Conservation (phyloP, 2,329 filamentous ascomycete species). For the Tolypocladium ovalisporum region DNA sequence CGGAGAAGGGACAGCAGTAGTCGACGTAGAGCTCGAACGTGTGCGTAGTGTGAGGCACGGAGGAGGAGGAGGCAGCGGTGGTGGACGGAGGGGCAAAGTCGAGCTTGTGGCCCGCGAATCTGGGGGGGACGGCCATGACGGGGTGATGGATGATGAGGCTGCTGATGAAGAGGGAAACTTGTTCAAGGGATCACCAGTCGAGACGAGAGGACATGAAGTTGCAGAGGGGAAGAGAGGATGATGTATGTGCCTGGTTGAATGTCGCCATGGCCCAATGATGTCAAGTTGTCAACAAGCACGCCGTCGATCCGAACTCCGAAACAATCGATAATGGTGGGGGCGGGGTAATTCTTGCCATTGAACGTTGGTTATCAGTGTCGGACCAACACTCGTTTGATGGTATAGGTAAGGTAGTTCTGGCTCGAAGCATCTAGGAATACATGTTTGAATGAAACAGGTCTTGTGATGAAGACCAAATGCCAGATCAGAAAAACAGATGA, state of each 20-base stretch:
- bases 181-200: background rate
- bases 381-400: background rate
- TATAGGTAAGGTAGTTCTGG: too few relatives aligned
- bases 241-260: background rate
- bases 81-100: constrained; percentile 28
- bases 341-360: background rate
- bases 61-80: constrained; percentile 21
- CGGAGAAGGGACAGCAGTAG: constrained; percentile 75
- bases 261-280: background rate
- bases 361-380: background rate
- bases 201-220: background rate
- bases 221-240: background rate
- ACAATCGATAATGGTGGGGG: background rate
- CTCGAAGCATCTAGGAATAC: background rate
- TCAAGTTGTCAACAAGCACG: too few relatives aligned
- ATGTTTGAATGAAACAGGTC: background rate
- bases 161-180: background rate
- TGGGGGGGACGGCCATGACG: constrained; percentile 64
- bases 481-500: background rate
- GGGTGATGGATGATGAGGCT: background rate
- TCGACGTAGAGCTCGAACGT: constrained; percentile 65
- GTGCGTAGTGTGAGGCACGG: constrained; percentile 36
- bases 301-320: too few relatives aligned
- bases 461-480: background rate
- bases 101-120: constrained; percentile 64